These are phyloP conservation scores for Poa annua DNA, from an alignment of 176 grass and related monocot genomes.

Conservation along the genomic window DNA sequence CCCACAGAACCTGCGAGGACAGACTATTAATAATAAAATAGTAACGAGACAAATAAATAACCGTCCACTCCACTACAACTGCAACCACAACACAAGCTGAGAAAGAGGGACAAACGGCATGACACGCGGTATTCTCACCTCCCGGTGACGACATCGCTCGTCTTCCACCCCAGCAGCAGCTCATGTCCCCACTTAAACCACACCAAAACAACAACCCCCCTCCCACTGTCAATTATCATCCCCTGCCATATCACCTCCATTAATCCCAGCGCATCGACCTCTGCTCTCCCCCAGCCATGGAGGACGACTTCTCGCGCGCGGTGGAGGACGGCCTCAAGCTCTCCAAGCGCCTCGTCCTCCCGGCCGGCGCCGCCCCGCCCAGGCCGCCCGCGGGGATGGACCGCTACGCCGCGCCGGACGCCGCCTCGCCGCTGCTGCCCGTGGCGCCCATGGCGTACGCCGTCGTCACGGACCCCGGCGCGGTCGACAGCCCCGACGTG, in stretches of 20 bases:
- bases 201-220: constrained; percentile 14
- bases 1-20: no score
- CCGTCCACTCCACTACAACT: background rate
- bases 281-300: constrained; percentile 28
- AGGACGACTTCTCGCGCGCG: constrained; percentile 73
- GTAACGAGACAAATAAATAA: no score
- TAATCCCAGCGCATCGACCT: background rate
- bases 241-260: background rate
- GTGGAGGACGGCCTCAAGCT: constrained; percentile 93
- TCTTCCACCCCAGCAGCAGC: constrained; percentile 6
- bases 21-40: no score
- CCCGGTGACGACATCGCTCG: background rate
- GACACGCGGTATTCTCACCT: constrained; percentile 13
- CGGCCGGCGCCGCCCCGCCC: constrained; percentile 44
- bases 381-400: constrained; percentile 60
- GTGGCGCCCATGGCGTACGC: constrained; percentile 79
- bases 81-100: background rate
- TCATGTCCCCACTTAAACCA: constrained; percentile 40
- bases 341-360: constrained; percentile 66
- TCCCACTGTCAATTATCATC: background rate
- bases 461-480: constrained; percentile 72
- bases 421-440: constrained; percentile 36
- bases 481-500: constrained; percentile 93
- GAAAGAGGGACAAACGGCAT: background rate
- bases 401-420: constrained; percentile 14